Percentiles rank a stretch among this genome's conserved stretches.
phyloP scores from a whole-genome alignment of 257 asterid genomes.

The Solanum acaule region DNA sequence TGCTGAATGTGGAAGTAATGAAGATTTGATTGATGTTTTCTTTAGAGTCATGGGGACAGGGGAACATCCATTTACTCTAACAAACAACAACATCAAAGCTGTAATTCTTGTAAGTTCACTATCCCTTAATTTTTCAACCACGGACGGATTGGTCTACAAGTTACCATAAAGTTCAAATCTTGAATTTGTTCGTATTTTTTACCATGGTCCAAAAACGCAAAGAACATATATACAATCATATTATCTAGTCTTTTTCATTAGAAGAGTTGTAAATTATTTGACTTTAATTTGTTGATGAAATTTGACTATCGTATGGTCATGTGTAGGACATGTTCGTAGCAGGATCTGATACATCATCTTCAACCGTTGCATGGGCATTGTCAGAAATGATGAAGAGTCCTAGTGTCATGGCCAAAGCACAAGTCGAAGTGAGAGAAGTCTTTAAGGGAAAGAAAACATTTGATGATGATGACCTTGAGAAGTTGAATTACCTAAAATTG shows the following conservation, averaged over 20 bases:
- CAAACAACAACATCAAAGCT: neutral
- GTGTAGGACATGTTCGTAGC: conserved; percentile 3
- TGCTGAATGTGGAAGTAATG: neutral
- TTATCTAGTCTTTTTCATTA: neutral
- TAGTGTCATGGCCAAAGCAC: neutral
- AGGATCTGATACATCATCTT: conserved; percentile 5
- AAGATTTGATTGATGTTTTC: neutral
- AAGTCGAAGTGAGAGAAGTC: neutral
- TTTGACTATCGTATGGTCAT: neutral
- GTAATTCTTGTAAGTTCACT: neutral
- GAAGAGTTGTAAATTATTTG: neutral
- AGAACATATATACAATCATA: neutral
- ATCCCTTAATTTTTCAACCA: neutral
- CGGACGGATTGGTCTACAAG: neutral
- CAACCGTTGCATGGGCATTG: conserved; percentile 2
- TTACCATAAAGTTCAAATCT: neutral
- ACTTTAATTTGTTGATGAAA: neutral
- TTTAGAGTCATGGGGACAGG: neutral
- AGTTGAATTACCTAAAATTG: neutral
- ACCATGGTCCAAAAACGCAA: neutral
- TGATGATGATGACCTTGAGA: neutral
- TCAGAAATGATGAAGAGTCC: neutral
- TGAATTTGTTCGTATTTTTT: neutral
- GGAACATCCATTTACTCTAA: neutral
- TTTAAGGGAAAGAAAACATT: neutral